Evolutionary conservation across 202 grass and related monocot genomes (phyloP), one percentile per base, ranked within the genome.

Genomic region (Carex sylvatica): DNA sequence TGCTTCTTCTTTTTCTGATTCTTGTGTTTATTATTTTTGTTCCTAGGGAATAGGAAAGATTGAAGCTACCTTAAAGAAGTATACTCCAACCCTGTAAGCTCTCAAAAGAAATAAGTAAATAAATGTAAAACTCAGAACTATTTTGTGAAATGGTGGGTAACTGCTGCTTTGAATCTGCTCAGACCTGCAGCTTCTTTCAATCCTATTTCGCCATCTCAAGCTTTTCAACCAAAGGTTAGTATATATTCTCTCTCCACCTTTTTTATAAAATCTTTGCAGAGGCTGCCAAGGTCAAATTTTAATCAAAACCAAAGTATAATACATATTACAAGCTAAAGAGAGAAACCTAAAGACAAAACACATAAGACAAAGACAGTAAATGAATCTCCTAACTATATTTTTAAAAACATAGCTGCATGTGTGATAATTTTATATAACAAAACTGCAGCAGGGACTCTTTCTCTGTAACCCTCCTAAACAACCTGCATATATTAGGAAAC

Each of bases 21-120:
- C 20, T 28, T 89, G 74, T 85, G 6, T 78, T 71, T 82, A n/a
- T 11, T 74, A 42, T 80, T 79, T 76, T 67, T 42, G 72, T 85
- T 56, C 72, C 26, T 19, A 98, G 95, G 92, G 88, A 9, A 87
- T 95, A 90, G 91, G 88, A 87, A 98, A 87, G 67, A 95, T 98
- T 82, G 91, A 92, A 79, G 72, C 84, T 83, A 80, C 89, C 72
- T 95, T 85, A 59, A 90, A 95, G 65, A 95, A 52, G 84, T 86
- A 85, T 88, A 87, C 82, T 40, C 87, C 78, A 28, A 88, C 68
- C 40, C 84, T 86, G 92, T 98, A 84, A 93, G 86, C 74, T 82
- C 16, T 7, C 2, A 26, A 26, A 47, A 20, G 13, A 38, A 55
- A 70, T 63, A 71, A 82, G 33, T 56, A 83, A 20, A 83, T 67